phyloP scores from a whole-genome alignment of 495 filamentous ascomycete genomes.

The Aspergillus diversus region DNA sequence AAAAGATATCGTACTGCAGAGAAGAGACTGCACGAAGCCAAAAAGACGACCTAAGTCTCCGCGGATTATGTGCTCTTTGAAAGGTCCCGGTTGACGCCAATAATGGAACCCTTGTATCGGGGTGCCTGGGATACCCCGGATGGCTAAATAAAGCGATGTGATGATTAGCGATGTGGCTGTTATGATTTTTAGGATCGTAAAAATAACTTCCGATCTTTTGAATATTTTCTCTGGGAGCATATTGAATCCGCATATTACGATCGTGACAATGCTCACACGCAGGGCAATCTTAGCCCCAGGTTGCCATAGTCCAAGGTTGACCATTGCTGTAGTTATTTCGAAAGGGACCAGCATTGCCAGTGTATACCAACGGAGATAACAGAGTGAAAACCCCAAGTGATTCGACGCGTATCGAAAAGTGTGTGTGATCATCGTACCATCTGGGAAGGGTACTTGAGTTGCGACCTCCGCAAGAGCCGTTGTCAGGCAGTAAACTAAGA shows the following conservation, averaged over 20 bases:
- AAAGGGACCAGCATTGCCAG: slow-evolving; percentile 68
- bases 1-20: slow-evolving; percentile 56
- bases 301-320: slow-evolving; percentile 83
- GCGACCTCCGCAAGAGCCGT: slow-evolving; percentile 66
- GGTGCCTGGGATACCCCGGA: slow-evolving; percentile 66
- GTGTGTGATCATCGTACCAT: slow-evolving; percentile 61
- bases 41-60: slow-evolving; percentile 68
- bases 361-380: slow-evolving; percentile 61
- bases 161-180: slow-evolving; percentile 75
- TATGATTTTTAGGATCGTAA: slow-evolving; percentile 77
- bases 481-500: slow-evolving; percentile 64
- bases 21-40: slow-evolving; percentile 71
- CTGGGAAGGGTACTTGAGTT: slow-evolving; percentile 56
- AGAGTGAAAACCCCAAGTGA: slow-evolving; percentile 58
- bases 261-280: slow-evolving; percentile 73
- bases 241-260: slow-evolving; percentile 72
- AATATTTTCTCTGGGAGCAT: slow-evolving; percentile 78
- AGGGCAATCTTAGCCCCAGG: slow-evolving; percentile 59
- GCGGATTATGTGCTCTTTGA: slow-evolving; percentile 62
- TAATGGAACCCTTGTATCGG: slow-evolving; percentile 75
- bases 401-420: slow-evolving; percentile 55
- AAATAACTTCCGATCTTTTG: slow-evolving; percentile 77
- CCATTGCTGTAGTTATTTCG: slow-evolving; percentile 82
- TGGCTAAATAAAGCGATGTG: slow-evolving; percentile 67
- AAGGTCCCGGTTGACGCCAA: slow-evolving; percentile 74